A percentile compares a stretch with the other conserved stretches of the same genome.
These are phyloP conservation scores for Mariannaea elegans DNA, from an alignment of 2,329 filamentous ascomycete genomes.

Conservation along the genomic window DNA sequence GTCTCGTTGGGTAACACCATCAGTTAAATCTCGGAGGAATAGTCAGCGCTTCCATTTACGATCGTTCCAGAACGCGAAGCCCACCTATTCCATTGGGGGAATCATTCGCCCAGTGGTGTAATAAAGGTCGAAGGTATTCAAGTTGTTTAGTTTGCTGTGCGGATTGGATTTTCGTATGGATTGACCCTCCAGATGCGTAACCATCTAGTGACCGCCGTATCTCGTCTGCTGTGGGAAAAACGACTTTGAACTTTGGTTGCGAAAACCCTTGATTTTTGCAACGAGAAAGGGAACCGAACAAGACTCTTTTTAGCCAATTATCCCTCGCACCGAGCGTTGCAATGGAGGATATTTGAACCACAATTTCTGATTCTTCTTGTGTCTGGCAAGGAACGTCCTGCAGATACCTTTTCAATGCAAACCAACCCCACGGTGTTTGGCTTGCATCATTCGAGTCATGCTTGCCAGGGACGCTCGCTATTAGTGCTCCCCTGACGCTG, in stretches of 20 bases:
- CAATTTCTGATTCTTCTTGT: conserved; percentile 56
- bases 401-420: conserved; percentile 69
- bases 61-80: conserved; percentile 3
- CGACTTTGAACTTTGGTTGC: conserved; percentile 68
- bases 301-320: conserved; percentile 74
- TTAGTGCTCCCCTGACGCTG: conserved; percentile 71
- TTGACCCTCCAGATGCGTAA: conserved; percentile 79
- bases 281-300: conserved; percentile 61
- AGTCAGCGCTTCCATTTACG: conserved; percentile 3
- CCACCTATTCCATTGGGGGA: conserved; percentile 46
- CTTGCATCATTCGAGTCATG: conserved; percentile 59
- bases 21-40: conserved; percentile 37
- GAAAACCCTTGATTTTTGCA: conserved; percentile 36
- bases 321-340: conserved; percentile 78
- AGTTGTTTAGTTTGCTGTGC: conserved; percentile 77
- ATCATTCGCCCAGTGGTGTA: conserved; percentile 81
- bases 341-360: conserved; percentile 80
- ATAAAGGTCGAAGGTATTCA: conserved; percentile 72
- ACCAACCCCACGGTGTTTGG: conserved; percentile 80
- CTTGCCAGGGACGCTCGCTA: conserved; percentile 81
- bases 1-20: conserved; percentile 46
- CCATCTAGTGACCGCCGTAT: conserved; percentile 81
- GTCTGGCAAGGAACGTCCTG: conserved; percentile 57
- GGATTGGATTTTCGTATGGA: conserved; percentile 82
- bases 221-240: conserved; percentile 84